These are phyloP conservation scores for Acmispon strigosus DNA, from an alignment of 306 rosid species.

Conservation along the genomic window DNA sequence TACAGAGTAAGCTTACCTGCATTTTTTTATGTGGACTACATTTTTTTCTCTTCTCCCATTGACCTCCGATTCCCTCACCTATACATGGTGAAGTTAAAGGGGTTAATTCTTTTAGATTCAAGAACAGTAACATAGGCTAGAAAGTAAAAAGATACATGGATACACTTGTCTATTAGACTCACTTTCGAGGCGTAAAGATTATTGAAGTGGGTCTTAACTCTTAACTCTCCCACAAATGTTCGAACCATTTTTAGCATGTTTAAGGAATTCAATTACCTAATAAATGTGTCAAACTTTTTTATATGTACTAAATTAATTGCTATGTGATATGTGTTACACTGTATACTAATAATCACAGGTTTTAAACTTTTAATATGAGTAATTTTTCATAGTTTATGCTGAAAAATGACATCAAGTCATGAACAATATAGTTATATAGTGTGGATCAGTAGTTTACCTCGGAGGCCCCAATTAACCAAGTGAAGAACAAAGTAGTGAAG, in stretches of 20 bases:
- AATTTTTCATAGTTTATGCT: background rate
- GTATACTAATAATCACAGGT: background rate
- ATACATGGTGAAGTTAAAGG: constrained; percentile 16
- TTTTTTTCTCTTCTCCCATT: constrained; percentile 69
- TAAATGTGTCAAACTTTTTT: too few relatives aligned
- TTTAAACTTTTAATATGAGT: background rate
- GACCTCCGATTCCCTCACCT: constrained; percentile 72
- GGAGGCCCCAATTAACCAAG: constrained; percentile 84
- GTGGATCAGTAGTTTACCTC: constrained; percentile 45
- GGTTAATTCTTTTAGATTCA: constrained; percentile 21
- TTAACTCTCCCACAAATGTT: too few relatives aligned
- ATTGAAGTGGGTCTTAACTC: too few relatives aligned
- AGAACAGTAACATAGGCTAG: background rate
- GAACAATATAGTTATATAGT: background rate
- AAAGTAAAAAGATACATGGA: too few relatives aligned
- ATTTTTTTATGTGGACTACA: constrained; percentile 66
- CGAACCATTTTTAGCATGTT: too few relatives aligned
- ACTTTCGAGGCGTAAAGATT: too few relatives aligned
- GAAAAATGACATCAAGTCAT: background rate
- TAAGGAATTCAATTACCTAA: too few relatives aligned
- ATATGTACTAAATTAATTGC: too few relatives aligned
- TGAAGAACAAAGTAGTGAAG: constrained; percentile 77
- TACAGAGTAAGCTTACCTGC: constrained; percentile 52
- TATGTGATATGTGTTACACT: background rate
- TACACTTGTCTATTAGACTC: too few relatives aligned